Evolutionary conservation across 1,284 basidiomycete genomes (phyloP), one percentile per base, ranked within the genome.

Genomic region (Malassezia arunalokei): DNA sequence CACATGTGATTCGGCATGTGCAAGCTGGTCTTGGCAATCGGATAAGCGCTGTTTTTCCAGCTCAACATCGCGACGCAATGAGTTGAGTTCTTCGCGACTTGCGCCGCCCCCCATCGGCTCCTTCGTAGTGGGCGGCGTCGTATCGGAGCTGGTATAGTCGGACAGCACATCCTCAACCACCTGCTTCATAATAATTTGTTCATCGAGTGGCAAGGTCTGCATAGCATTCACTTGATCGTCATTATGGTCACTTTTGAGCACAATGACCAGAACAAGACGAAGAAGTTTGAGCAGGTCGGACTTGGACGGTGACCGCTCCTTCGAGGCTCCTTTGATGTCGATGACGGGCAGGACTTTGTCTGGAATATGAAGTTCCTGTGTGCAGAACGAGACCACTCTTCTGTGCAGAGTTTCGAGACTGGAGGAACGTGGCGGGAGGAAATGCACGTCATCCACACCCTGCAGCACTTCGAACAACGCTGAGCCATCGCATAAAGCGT

Each of bases 191-290:
- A 66, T 81, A 77, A 74, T 86, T 74, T 92, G 88, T 64, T 88
- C 83, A 27, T 76, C 78, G 72, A 88, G 82, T 50, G 80, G 81
- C 59, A 91, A 75, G 3, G 78, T 78, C 69, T 90, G 87, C 43
- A 92, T 90, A 68, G 82, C 84, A 63, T 82, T 82, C 55, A 90
- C 87, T 60, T 87, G 85, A 49, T 82, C 80, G 73, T 83, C 81
- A 64, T 87, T 88, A 74, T 80, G 60, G 9, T 66, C 68, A 51
- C 58, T 87, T 68, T 94, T 86, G 2, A 94, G 90, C 0, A 89
- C 86, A 60, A 95, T 88, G 5, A 86, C 87, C 43, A 96, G 86
- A 1, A 87, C 86, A 35, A 95, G 78, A 54, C 86, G 80, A 65
- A 86, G 87, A 74, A 91, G 79, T 20, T 81, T 77, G 49, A 86